Conservation (phyloP, 441 rosid species). For the Aleurites moluccanus region DNA sequence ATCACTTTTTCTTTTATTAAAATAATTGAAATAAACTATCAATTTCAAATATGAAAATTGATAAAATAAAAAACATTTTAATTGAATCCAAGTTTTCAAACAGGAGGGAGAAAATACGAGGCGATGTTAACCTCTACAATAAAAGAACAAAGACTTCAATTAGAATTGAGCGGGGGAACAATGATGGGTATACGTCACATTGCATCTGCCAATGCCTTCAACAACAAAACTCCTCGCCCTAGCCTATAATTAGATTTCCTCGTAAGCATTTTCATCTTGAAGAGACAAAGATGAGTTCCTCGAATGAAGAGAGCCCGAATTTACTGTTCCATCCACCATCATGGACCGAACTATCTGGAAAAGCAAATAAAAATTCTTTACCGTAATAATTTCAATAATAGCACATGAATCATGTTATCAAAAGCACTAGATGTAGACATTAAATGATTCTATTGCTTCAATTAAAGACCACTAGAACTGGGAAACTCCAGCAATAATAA, state of each 20-base stretch:
- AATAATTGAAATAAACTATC: no score
- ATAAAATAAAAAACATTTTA: no score
- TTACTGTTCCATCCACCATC: constrained; percentile 61
- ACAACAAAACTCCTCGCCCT: background rate
- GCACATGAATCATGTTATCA: background rate
- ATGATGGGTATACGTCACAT: background rate
- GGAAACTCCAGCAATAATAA: background rate
- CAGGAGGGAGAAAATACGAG: no score
- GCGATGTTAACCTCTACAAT: no score
- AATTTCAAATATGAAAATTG: no score
- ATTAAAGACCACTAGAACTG: background rate
- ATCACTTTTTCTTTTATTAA: no score
- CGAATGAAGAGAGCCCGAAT: constrained; percentile 33
- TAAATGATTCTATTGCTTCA: background rate
- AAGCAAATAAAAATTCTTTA: background rate
- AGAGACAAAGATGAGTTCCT: constrained; percentile 35
- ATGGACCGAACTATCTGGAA: constrained; percentile 59
- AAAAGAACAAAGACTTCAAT: no score
- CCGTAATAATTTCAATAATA: background rate
- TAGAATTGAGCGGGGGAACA: background rate
- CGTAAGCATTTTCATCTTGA: constrained; percentile 47
- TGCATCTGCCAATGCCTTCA: constrained; percentile 13
- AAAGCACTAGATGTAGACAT: background rate
- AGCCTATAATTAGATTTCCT: constrained; percentile 35
- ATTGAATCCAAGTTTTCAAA: no score